Evolutionary conservation across 2,329 filamentous ascomycete genomes (phyloP), one percentile per base, ranked within the genome.

Genomic region (Albophoma yamanashiensis): DNA sequence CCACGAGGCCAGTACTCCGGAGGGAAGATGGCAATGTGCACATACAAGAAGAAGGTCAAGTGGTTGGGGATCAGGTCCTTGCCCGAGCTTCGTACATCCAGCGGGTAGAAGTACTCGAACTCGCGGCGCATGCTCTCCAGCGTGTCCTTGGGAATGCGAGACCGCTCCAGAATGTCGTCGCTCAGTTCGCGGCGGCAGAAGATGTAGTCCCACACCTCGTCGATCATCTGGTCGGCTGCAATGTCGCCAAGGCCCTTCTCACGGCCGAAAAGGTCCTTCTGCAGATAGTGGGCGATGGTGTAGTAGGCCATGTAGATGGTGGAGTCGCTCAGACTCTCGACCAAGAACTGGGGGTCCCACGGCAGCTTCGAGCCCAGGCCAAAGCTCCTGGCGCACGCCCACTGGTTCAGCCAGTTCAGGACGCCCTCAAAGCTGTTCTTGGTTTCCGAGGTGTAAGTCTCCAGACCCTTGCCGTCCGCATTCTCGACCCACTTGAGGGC

Each of bases 21-120:
- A 15, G 87, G 84, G 81, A 97, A 97, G 52, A 99, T 82, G 14
- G 94, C 94, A 64, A 94, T 75, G 74, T 97, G 94, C 66, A 93
- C 88, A 78, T 97, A 97, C 59, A 97, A 82, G 82, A 89, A 94
- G 81, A 97, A 97, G 15, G 92, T 97, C 69, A 99, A 79, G 76
- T 97, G 94, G 77, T 96, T 96, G 63, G 89, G 88, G 67, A 96
- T 92, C 64, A 96, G 79, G 72, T 96, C 93, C 79, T 97, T 97
- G 67, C 93, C 94, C 42, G 89, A 94, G 50, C 89, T 86, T 67
- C 92, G 84, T 66, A 96, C 79, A 69, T 97, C 93, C 58, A 97
- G 79, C 47, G 94, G 94, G 74, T 97, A 99, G 81, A 91, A 97
- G 82, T 97, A 99, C 73, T 94, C 89, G 68, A 97, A 97, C 68